A percentile compares a stretch with the other conserved stretches of the same genome.
Conservation (phyloP, 2,329 filamentous ascomycete species). For the Xylaria sp. region DNA sequence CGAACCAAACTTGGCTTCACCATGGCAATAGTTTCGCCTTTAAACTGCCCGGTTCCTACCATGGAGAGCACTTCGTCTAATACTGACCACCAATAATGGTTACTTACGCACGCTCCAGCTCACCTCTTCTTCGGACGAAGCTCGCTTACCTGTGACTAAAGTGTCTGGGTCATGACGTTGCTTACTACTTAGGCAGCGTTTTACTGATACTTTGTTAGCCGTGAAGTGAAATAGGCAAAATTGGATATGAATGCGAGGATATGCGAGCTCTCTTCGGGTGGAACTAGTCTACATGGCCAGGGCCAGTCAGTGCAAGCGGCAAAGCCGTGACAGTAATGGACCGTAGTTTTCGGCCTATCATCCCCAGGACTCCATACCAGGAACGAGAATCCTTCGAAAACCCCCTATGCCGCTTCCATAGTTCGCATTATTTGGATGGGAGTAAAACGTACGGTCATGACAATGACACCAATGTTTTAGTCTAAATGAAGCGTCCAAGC, state of each 20-base stretch:
- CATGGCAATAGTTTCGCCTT: slow-evolving; percentile 5
- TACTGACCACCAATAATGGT: not conserved
- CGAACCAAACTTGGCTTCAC: slow-evolving; percentile 11
- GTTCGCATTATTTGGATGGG: not conserved
- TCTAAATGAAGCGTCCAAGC: not conserved
- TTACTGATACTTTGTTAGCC: not conserved
- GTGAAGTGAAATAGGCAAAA: not conserved
- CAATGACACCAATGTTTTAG: not conserved
- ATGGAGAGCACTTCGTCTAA: not conserved
- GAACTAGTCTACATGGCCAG: not conserved
- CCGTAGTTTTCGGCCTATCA: not conserved
- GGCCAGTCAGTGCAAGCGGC: not conserved
- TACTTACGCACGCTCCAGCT: not conserved
- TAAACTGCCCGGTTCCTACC: slow-evolving; percentile 3
- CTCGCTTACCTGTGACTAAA: slow-evolving; percentile 14
- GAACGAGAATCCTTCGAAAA: slow-evolving; percentile 17
- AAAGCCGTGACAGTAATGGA: slow-evolving; percentile 1
- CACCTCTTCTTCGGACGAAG: not conserved
- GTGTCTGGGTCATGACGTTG: slow-evolving; percentile 7
- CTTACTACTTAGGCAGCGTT: slow-evolving; percentile 26
- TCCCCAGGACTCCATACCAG: slow-evolving; percentile 6
- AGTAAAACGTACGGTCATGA: slow-evolving; percentile 12
- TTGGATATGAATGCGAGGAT: not conserved
- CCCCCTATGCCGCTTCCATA: not conserved
- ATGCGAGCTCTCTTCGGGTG: slow-evolving; percentile 17